Evolutionary conservation across 768 basidiomycete species (phyloP).

Genomic region (Leccinum subgranulosum): DNA sequence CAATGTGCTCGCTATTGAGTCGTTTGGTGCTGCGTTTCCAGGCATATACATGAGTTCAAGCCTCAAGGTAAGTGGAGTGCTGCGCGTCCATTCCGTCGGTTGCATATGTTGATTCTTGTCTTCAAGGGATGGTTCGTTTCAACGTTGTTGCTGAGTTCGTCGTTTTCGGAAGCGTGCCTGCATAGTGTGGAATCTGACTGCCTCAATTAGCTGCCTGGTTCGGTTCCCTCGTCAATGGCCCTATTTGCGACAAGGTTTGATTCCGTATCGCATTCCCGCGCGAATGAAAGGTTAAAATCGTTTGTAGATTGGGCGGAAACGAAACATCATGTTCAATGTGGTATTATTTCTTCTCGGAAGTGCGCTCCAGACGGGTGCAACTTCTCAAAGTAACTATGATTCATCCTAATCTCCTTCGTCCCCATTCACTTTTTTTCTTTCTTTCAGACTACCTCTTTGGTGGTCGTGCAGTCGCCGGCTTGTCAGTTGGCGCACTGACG

Average conservation of each 20-base stretch:
- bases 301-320: conserved; percentile 27
- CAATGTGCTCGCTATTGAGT: conserved; percentile 33
- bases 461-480: conserved; percentile 25
- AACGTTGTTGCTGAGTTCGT: conserved; percentile 26
- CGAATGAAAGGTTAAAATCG: background rate
- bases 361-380: conserved; percentile 32
- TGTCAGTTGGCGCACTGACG: conserved; percentile 20
- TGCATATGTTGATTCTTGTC: background rate
- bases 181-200: conserved; percentile 5
- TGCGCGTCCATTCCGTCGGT: background rate
- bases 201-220: conserved; percentile 28
- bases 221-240: conserved; percentile 30
- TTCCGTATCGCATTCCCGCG: background rate
- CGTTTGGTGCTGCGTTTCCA: conserved; percentile 33
- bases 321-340: conserved; percentile 27
- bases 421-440: background rate
- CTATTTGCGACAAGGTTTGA: conserved; percentile 30
- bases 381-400: conserved; percentile 13
- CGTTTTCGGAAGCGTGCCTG: background rate
- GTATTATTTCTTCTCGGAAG: conserved; percentile 30
- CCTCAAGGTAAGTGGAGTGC: conserved; percentile 20
- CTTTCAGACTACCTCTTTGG: conserved; percentile 25
- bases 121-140: conserved; percentile 33
- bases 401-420: background rate
- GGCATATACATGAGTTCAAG: conserved; percentile 26